Evolutionary conservation across 768 basidiomycete genomes (phyloP), one percentile per base, ranked within the genome.

Genomic region (Termitomyces sp.): DNA sequence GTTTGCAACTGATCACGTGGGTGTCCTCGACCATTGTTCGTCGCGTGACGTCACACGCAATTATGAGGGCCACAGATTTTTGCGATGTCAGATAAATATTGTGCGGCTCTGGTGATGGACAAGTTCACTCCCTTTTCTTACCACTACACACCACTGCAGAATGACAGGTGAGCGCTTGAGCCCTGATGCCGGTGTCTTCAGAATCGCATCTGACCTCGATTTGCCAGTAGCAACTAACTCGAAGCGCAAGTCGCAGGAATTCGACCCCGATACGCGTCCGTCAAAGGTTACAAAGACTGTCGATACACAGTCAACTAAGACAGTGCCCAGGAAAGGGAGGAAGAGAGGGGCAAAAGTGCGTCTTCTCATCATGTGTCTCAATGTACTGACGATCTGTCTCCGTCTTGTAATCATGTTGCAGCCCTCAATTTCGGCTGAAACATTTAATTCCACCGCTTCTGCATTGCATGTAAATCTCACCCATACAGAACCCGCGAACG

Each of bases 381-480:
- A 57, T 45, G 1, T 41, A 49, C 48, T 46, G 48, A 47, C 30
- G 56, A 38, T 50, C 26, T 45, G 53, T 37, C 22, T 24, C 40
- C 41, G 5, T 37, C 49, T 38, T 58, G 38, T 49, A n/a, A 55
- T 45, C 37, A 45, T 22, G 46, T 28, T 50, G 19, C 64, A 84
- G 80, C 67, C 76, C 0, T 71, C 72, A 37, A 65, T 85, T 44
- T 68, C 80, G 5, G 70, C 76, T 1, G 70, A 79, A 2, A 65
- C 71, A 10, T 90, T 90, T 73, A 84, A 79, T 61, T 69, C 76
- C n/a, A 78, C 77, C 54, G 90, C 89, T 8, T 68, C 82, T 15
- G 88, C 90, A 2, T 68, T 93, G 8, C 83, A 90, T 61, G 72
- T 84, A 46, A 78, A 76, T 60, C 58, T 88, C 50, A 85, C 84